A percentile compares a stretch with the other conserved stretches of the same genome.
phyloP scores from a whole-genome alignment of 352 stramenopile genomes.

The Globisporangium canariense region DNA sequence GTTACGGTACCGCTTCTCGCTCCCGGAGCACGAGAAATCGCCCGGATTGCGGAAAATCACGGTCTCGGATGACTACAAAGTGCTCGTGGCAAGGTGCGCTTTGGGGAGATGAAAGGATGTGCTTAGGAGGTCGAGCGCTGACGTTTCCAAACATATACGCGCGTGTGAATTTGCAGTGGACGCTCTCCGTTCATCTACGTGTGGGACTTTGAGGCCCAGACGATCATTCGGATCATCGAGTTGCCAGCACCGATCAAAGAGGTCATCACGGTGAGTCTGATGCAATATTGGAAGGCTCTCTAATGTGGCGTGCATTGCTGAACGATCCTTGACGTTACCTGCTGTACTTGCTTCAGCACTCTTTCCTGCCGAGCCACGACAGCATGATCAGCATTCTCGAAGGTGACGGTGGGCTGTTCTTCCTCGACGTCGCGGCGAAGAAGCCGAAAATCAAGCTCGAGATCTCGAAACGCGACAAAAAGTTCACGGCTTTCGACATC shows the following conservation, averaged over 20 bases:
- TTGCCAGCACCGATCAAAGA: slow-evolving; percentile 66
- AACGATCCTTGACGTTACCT: background rate
- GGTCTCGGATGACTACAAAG: slow-evolving; percentile 72
- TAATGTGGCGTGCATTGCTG: background rate
- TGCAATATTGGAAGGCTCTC: background rate
- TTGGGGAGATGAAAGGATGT: background rate
- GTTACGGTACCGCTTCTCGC: slow-evolving; percentile 65
- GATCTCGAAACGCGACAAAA: slow-evolving; percentile 50
- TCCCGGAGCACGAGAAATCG: slow-evolving; percentile 62
- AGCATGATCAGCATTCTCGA: slow-evolving; percentile 67
- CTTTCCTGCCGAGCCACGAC: slow-evolving; percentile 54
- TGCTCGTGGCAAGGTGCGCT: slow-evolving; percentile 71
- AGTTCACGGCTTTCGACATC: slow-evolving; percentile 63
- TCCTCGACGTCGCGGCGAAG: slow-evolving; percentile 63
- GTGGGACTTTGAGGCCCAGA: slow-evolving; percentile 82
- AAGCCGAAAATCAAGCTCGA: slow-evolving; percentile 74
- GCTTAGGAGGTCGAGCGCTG: background rate
- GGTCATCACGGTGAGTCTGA: slow-evolving; percentile 46
- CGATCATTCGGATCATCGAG: slow-evolving; percentile 84
- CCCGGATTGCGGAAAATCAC: slow-evolving; percentile 59
- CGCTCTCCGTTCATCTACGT: slow-evolving; percentile 78
- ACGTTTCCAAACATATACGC: background rate
- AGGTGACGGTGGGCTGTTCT: slow-evolving; percentile 65
- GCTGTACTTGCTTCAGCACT: slow-evolving; percentile 35
- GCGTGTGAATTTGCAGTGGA: slow-evolving; percentile 33